A percentile compares a stretch with the other conserved stretches of the same genome.
These are phyloP conservation scores for Aspergillus arachidicola DNA, from an alignment of 2,329 filamentous ascomycete species.

Conservation along the genomic window DNA sequence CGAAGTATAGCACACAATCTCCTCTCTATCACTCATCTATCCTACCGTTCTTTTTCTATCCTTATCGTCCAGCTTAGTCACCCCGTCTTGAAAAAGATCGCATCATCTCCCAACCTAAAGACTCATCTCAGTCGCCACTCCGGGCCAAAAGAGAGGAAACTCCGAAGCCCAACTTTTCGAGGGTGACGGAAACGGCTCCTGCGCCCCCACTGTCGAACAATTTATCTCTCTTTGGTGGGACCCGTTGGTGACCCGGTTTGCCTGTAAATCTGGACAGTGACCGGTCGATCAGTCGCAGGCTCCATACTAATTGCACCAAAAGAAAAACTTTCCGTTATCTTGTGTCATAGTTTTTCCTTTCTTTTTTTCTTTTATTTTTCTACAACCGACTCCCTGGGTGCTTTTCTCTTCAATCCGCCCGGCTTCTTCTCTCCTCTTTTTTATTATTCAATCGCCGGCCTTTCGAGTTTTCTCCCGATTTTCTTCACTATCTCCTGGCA, in stretches of 20 bases:
- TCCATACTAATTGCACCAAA: constrained; percentile 17
- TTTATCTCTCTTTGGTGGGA: constrained; percentile 24
- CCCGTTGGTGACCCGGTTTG: constrained; percentile 50
- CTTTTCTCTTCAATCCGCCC: constrained; percentile 3
- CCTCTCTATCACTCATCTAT: not conserved
- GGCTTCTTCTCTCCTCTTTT: constrained; percentile 2
- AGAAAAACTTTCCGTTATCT: constrained; percentile 21
- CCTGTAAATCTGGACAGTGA: constrained; percentile 48
- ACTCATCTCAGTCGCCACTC: constrained; percentile 23
- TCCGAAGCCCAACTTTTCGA: constrained; percentile 11
- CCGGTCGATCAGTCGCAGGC: constrained; percentile 34
- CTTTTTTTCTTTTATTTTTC: constrained; percentile 6
- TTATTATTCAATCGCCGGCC: not conserved
- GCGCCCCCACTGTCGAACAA: constrained; percentile 16
- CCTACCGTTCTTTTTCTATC: not conserved
- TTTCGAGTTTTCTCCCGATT: constrained; percentile 1
- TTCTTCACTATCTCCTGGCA: constrained; percentile 11
- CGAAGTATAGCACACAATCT: not conserved
- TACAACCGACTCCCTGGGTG: not conserved
- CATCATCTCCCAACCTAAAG: constrained; percentile 11
- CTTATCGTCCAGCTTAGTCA: constrained; percentile 9
- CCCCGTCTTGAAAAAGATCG: constrained; percentile 1
- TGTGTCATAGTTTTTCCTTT: constrained; percentile 23
- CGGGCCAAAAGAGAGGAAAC: constrained; percentile 8
- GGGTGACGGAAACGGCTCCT: constrained; percentile 34